Base-by-base conservation (phyloP, 768 basidiomycete species). In the Lentinus brumalis region DNA sequence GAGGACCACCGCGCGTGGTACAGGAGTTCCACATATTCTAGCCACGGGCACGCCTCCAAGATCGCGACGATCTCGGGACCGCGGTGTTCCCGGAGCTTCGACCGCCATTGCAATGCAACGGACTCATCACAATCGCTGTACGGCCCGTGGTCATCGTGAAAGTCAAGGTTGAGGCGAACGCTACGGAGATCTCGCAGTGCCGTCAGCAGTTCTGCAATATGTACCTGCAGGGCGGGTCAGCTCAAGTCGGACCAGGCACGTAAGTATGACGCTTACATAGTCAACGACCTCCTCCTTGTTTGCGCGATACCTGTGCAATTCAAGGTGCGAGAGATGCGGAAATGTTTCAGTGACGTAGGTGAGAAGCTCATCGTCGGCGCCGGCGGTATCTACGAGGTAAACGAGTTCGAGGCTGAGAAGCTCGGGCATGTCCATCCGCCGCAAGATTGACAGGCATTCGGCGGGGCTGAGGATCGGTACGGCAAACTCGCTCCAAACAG, bases 281-380 rank as follows among this genome's bases (percentile, higher is more conserved):
- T 46, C 45, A 21, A 56, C 55, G n/a, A 2, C 1, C 11, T 45
- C 44, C 4, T 35, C 46, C 10, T 12, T 21, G 31, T 21, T 8
- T n/a, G 12, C 18, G 35, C 55, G 55, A 31, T 56, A 56, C 6
- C 55, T 32, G 18, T 56, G 55, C 11, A 56, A 31, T 26, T 47
- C 16, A 2, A 56, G 46, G 8, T 49, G 16, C 26, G 31, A 3
- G 3, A 56, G n/a, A 4, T 18, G 10, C 9, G 55, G 44, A n/a
- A 38, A 49, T 1, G 12, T 15, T 14, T n/a, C 5, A 6, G 16
- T 32, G 18, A 56, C 29, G 31, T 45, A 39, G 5, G 2, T 6
- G 4, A 56, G 55, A 7, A 56, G 55, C 6, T 49, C 46, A 18
- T 35, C 32, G n/a, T 56, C 55, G 5, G 46, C 14, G 12, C 14